A percentile compares a stretch with the other conserved stretches of the same genome.
Conservation (phyloP, 768 basidiomycete species). For the Russula foetens region DNA sequence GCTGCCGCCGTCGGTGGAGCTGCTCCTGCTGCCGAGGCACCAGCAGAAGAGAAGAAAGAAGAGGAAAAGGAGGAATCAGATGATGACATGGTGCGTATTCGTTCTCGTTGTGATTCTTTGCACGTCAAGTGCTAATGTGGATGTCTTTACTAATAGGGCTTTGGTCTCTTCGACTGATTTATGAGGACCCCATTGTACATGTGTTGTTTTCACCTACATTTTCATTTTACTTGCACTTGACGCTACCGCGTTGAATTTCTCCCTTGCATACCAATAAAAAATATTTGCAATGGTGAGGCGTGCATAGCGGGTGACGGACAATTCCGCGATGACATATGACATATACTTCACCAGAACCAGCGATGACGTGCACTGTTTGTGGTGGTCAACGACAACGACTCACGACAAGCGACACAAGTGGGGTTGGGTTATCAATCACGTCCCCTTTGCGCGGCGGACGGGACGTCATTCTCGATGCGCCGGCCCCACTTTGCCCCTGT, state of each 20-base stretch:
- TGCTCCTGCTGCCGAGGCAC: constrained; percentile 60
- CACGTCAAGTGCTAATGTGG: not conserved
- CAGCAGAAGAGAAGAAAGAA: constrained; percentile 74
- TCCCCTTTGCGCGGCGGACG: too few relatives aligned
- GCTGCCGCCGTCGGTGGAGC: constrained; percentile 48
- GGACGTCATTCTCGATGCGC: constrained; percentile 1
- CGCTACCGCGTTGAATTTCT: constrained; percentile 5
- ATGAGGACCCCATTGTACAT: not conserved
- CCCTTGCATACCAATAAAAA: constrained; percentile 2
- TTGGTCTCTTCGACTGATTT: constrained; percentile 89
- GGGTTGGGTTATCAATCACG: too few relatives aligned
- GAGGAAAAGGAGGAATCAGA: constrained; percentile 86
- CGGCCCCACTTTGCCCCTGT: not conserved
- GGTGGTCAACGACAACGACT: too few relatives aligned
- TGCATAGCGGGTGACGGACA: not conserved
- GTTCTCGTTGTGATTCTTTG: not conserved
- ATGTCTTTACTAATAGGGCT: constrained; percentile 50
- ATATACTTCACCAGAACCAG: not conserved
- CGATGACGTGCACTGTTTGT: not conserved
- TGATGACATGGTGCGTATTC: constrained; percentile 71
- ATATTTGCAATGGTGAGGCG: not conserved
- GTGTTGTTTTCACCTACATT: not conserved
- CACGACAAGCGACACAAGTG: too few relatives aligned
- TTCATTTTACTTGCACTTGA: not conserved
- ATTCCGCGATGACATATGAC: not conserved